Percentiles rank a stretch among this genome's conserved stretches.
Conservation (phyloP, 2,329 filamentous ascomycete species). For the Teratosphaeriaceae sp. region DNA sequence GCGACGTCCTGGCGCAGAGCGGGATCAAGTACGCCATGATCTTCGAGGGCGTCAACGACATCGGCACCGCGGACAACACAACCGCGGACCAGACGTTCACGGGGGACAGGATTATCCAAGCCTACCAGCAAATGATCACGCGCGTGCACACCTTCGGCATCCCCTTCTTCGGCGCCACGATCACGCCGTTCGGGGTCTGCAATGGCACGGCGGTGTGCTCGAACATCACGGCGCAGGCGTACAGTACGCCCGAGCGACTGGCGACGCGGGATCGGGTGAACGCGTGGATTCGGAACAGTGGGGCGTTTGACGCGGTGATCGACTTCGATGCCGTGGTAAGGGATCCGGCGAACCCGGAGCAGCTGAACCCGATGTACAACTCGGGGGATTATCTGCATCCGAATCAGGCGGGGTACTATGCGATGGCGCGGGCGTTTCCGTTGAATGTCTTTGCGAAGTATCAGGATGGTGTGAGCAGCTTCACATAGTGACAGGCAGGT, state of each 20-base stretch:
- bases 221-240: slow-evolving; percentile 48
- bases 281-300: slow-evolving; percentile 51
- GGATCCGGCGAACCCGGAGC: slow-evolving; percentile 43
- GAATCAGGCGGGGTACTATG: slow-evolving; percentile 52
- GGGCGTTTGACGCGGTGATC: slow-evolving; percentile 53
- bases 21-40: slow-evolving; percentile 57
- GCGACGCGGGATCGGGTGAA: slow-evolving; percentile 53
- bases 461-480: slow-evolving; percentile 1
- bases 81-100: slow-evolving; percentile 40
- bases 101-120: slow-evolving; percentile 47
- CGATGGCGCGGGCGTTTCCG: slow-evolving; percentile 53
- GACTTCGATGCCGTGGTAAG: slow-evolving; percentile 56
- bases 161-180: slow-evolving; percentile 56
- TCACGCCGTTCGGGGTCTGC: slow-evolving; percentile 54
- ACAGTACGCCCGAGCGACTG: slow-evolving; percentile 50
- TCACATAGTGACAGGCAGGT: neutral
- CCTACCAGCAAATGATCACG: slow-evolving; percentile 52
- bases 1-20: slow-evolving; percentile 55
- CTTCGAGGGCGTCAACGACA: slow-evolving; percentile 65
- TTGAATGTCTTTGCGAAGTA: slow-evolving; percentile 43
- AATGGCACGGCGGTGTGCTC: too few relatives aligned
- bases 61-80: slow-evolving; percentile 47
- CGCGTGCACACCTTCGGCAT: slow-evolving; percentile 50
- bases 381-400: slow-evolving; percentile 61
- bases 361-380: slow-evolving; percentile 48